A percentile compares a stretch with the other conserved stretches of the same genome.
These are phyloP conservation scores for Aurantiochytrium sp. DNA, from an alignment of 108 stramenopile species.

Conservation along the genomic window DNA sequence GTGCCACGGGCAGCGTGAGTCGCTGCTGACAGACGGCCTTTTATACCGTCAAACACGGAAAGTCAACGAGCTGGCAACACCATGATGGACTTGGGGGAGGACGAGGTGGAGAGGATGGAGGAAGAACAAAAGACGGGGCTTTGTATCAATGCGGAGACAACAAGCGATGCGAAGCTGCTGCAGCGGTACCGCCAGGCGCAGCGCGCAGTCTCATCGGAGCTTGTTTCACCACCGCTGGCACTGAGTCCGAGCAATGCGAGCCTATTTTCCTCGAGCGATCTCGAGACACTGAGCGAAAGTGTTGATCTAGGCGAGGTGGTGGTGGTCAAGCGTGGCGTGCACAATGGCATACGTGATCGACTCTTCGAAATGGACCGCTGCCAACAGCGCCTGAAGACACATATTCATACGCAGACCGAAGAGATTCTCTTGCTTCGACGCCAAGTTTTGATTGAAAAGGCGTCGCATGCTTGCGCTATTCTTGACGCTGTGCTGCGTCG, in stretches of 20 bases:
- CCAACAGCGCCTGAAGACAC: not conserved
- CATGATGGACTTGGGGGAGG: too few species aligned
- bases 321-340: not conserved
- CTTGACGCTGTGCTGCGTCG: not conserved
- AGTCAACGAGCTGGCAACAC: too few species aligned
- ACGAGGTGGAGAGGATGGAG: too few species aligned
- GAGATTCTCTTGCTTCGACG: not conserved
- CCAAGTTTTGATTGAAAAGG: not conserved
- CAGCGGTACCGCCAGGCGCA: not conserved
- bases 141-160: too few species aligned
- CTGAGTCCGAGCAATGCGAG: not conserved
- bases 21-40: too few species aligned
- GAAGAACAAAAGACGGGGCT: too few species aligned
- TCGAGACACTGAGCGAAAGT: too few species aligned
- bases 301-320: not conserved
- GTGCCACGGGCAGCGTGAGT: too few species aligned
- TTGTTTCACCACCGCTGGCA: not conserved
- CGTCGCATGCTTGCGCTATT: not conserved
- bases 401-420: not conserved
- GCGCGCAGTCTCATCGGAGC: not conserved
- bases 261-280: too few species aligned
- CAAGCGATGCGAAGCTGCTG: not conserved
- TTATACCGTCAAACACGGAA: too few species aligned
- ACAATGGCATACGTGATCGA: not conserved
- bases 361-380: not conserved